Evolutionary conservation across 1,284 basidiomycete species (phyloP).

Genomic region (Ustilago tritici): DNA sequence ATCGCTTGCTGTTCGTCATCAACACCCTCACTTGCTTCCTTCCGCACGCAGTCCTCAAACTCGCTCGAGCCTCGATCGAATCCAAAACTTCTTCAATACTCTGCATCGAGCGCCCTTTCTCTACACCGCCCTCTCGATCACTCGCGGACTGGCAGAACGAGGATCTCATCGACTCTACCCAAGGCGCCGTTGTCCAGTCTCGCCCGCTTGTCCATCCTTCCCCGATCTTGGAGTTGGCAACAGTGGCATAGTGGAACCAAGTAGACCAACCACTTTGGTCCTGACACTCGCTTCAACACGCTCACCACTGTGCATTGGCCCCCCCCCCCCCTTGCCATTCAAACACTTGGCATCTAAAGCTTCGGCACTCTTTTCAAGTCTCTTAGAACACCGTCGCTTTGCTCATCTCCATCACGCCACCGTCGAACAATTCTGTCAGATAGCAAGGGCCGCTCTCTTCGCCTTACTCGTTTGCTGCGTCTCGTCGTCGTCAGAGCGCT

Average conservation of each 20-base stretch:
- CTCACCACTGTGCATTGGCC: neutral
- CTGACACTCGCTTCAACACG: neutral
- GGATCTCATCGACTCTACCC: neutral
- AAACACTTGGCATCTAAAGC: neutral
- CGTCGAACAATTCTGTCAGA: neutral
- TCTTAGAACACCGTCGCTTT: neutral
- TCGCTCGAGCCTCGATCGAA: conserved; percentile 1
- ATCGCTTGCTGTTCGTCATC: neutral
- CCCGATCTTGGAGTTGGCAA: neutral
- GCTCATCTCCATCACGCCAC: neutral
- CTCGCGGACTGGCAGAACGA: neutral
- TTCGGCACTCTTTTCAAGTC: neutral
- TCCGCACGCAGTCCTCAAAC: neutral
- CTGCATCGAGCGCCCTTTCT: neutral
- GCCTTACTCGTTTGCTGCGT: neutral
- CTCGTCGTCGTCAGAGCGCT: neutral
- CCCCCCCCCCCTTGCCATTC: neutral
- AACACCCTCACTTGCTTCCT: neutral
- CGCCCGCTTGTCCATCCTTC: neutral
- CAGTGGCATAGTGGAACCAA: neutral
- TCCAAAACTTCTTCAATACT: neutral
- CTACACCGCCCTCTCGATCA: neutral
- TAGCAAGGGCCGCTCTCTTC: neutral
- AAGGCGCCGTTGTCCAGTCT: neutral
- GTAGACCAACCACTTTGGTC: too few species aligned